These are phyloP conservation scores for Pelargonium exstipulatum DNA, from an alignment of 441 rosid genomes.

Conservation along the genomic window DNA sequence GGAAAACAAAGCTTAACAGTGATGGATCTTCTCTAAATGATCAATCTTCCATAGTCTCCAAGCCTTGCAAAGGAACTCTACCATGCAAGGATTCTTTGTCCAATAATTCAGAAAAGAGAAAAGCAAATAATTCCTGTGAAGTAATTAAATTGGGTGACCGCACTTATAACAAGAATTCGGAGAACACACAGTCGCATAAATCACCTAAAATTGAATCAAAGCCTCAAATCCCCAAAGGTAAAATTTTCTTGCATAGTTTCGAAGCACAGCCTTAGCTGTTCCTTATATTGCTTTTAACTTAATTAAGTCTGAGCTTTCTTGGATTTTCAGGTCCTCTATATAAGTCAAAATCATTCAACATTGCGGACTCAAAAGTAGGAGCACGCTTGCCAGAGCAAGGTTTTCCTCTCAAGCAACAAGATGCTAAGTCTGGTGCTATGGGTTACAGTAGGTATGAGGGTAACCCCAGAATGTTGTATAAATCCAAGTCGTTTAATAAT, in stretches of 20 bases:
- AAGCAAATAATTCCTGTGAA: neutral
- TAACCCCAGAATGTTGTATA: slow-evolving; percentile 11
- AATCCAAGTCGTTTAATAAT: slow-evolving; percentile 23
- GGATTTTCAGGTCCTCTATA: slow-evolving; percentile 21
- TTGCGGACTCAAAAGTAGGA: slow-evolving; percentile 3
- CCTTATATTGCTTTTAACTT: neutral
- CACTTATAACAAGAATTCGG: neutral
- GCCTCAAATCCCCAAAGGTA: slow-evolving; percentile 14
- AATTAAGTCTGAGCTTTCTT: slow-evolving; percentile 3
- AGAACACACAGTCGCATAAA: neutral
- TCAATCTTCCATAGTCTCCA: slow-evolving; percentile 4
- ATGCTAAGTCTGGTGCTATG: neutral
- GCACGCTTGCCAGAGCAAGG: slow-evolving; percentile 13
- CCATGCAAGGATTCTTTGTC: neutral
- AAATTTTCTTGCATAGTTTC: slow-evolving; percentile 8
- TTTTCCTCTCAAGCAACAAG: slow-evolving; percentile 1
- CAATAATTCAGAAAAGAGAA: neutral
- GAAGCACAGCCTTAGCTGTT: slow-evolving; percentile 4
- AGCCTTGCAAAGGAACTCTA: neutral
- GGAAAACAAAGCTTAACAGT: slow-evolving; percentile 11
- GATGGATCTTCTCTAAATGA: neutral
- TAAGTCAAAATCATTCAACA: slow-evolving; percentile 26
- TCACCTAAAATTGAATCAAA: slow-evolving; percentile 14
- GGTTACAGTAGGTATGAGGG: slow-evolving; percentile 15
- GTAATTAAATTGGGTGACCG: slow-evolving; percentile 3